A percentile compares a stretch with the other conserved stretches of the same genome.
phyloP scores from a whole-genome alignment of 768 basidiomycete species.

The Pholiota conissans region DNA sequence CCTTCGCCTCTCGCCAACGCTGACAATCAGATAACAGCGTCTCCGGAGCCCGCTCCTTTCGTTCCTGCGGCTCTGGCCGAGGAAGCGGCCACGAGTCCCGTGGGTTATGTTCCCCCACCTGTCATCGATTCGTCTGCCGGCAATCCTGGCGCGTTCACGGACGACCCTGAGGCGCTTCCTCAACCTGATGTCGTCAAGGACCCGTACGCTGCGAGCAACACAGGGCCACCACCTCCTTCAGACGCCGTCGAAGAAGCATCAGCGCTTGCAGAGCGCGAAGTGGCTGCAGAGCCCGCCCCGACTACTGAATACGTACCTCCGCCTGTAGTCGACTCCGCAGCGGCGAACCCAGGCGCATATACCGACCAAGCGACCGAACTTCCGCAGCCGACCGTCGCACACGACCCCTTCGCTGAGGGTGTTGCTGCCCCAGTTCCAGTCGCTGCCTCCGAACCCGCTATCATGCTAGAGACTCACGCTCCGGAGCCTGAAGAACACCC shows the following conservation, averaged over 20 bases:
- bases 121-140: conserved; percentile 37
- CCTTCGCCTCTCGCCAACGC: conserved; percentile 44
- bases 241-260: conserved; percentile 8
- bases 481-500: background rate
- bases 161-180: conserved; percentile 47
- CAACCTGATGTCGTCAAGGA: conserved; percentile 29
- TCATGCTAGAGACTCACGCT: background rate
- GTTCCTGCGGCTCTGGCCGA: conserved; percentile 6
- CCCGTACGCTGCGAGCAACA: conserved; percentile 23
- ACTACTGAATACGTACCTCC: conserved; percentile 29
- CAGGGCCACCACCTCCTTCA: conserved; percentile 2
- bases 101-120: conserved; percentile 38
- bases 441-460: background rate
- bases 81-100: conserved; percentile 25
- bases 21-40: background rate
- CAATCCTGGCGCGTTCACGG: conserved; percentile 53
- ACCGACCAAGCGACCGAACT: conserved; percentile 51
- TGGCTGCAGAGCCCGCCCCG: conserved; percentile 25
- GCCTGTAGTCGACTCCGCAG: conserved; percentile 36
- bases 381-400: conserved; percentile 16
- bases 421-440: conserved; percentile 9
- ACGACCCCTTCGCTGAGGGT: conserved; percentile 28
- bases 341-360: conserved; percentile 48
- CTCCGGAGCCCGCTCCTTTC: conserved; percentile 1
- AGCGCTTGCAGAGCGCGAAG: background rate